These are phyloP conservation scores for Acanthamoeba sp. DNA, from an alignment of 208 protist genomes.

Conservation along the genomic window DNA sequence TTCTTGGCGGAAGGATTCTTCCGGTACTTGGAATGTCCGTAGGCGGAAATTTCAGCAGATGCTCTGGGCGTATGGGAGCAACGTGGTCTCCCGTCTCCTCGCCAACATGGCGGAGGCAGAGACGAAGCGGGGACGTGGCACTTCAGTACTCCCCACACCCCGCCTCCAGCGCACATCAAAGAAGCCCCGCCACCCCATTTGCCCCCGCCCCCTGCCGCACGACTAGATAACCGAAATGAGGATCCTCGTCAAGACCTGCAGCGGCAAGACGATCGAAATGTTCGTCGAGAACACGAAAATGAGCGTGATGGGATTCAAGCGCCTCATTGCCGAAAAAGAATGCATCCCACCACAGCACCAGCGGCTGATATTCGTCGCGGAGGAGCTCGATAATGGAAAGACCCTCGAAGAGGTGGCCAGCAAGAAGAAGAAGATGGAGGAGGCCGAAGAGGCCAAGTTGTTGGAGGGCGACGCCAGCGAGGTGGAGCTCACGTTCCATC, in stretches of 20 bases:
- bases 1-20: no score
- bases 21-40: no score
- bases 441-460: background rate
- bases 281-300: slow-evolving; percentile 34
- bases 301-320: slow-evolving; percentile 36
- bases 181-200: background rate
- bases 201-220: background rate
- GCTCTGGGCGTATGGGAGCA: background rate
- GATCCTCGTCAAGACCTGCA: slow-evolving; percentile 55
- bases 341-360: slow-evolving; percentile 30
- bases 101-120: background rate
- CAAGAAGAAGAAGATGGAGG: background rate
- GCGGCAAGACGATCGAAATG: slow-evolving; percentile 42
- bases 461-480: background rate
- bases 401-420: slow-evolving; percentile 14
- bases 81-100: background rate
- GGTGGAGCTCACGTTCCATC: slow-evolving; percentile 47
- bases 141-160: background rate
- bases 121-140: background rate
- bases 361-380: slow-evolving; percentile 21
- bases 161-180: background rate
- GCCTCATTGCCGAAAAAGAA: slow-evolving; percentile 29
- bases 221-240: background rate
- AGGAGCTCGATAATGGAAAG: slow-evolving; percentile 18
- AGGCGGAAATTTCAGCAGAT: background rate